phyloP scores from a whole-genome alignment of 2,329 filamentous ascomycete species.

The Fusarium sp. region DNA sequence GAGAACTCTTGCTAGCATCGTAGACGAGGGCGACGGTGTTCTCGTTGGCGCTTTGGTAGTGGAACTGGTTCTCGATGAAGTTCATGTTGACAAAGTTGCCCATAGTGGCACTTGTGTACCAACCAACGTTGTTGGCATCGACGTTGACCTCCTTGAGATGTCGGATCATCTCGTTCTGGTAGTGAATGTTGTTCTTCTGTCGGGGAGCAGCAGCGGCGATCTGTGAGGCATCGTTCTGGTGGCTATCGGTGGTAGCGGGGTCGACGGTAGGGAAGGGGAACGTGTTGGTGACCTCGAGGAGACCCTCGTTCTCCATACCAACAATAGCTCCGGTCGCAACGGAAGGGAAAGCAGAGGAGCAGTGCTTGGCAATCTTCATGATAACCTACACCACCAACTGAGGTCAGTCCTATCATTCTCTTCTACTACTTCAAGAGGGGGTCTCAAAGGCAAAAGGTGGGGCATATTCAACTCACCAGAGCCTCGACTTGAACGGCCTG shows the following conservation, averaged over 20 bases:
- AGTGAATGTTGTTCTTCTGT: conserved; percentile 87
- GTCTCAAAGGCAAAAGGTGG: conserved; percentile 50
- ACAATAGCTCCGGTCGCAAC: conserved; percentile 91
- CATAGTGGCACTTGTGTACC: conserved; percentile 99
- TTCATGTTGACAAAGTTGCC: conserved; percentile 96
- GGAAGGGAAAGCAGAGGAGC: conserved; percentile 87
- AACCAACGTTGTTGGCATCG: conserved; percentile 96
- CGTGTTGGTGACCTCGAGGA: conserved; percentile 91
- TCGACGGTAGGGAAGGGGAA: conserved; percentile 94
- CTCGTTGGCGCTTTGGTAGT: conserved; percentile 97
- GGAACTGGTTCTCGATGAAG: conserved; percentile 97
- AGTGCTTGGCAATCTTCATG: conserved; percentile 98
- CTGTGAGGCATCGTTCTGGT: conserved; percentile 81
- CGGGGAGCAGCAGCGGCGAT: conserved; percentile 89
- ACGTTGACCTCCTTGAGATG: conserved; percentile 97
- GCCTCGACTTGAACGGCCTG: conserved; percentile 94
- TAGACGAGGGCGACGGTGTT: conserved; percentile 90
- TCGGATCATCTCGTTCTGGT: conserved; percentile 97
- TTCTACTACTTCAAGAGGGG: conserved; percentile 42
- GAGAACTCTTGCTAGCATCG: conserved; percentile 94
- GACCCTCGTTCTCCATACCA: conserved; percentile 87
- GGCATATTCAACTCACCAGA: conserved; percentile 73
- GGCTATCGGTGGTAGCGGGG: conserved; percentile 74
- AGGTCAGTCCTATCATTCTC: conserved; percentile 37
- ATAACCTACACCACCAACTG: conserved; percentile 73